Evolutionary conservation across 2,329 filamentous ascomycete genomes (phyloP).

Genomic region (Neurospora sp.): DNA sequence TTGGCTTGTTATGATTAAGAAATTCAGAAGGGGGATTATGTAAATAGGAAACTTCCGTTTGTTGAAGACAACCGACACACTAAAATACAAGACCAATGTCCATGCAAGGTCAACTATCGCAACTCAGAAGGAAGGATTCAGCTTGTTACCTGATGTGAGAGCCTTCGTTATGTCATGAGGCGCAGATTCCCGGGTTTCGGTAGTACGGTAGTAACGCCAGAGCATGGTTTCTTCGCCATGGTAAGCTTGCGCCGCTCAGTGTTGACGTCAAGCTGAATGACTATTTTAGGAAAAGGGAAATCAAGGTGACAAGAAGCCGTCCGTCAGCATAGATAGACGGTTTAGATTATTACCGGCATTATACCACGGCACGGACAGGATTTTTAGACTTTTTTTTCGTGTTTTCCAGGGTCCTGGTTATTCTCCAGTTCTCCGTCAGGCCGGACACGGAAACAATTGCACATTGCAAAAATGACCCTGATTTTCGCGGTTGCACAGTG

Average conservation of each 20-base stretch:
- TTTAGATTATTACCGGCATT: not conserved
- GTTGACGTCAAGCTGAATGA: not conserved
- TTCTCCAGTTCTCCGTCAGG: not conserved
- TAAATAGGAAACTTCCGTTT: conserved; percentile 5
- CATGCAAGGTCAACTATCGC: not conserved
- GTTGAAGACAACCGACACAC: not conserved
- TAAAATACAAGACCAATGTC: not conserved
- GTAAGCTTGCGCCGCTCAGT: not conserved
- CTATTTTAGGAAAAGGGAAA: not conserved
- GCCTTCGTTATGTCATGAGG: not conserved
- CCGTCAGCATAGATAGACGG: not conserved
- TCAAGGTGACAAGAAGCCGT: not conserved
- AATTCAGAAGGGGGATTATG: not conserved
- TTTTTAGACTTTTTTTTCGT: not conserved
- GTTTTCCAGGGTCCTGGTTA: not conserved
- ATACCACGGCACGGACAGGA: not conserved
- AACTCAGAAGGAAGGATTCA: not conserved
- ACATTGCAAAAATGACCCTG: not conserved
- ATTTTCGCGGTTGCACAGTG: not conserved
- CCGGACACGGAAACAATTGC: not conserved
- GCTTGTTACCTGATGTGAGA: not conserved
- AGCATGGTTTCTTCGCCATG: not conserved
- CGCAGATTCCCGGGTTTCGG: not conserved
- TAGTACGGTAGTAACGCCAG: not conserved
- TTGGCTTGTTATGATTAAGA: not conserved